A percentile compares a stretch with the other conserved stretches of the same genome.
These are phyloP conservation scores for Cymbopogon citratus DNA, from an alignment of 176 grass and related monocot species.

Conservation along the genomic window DNA sequence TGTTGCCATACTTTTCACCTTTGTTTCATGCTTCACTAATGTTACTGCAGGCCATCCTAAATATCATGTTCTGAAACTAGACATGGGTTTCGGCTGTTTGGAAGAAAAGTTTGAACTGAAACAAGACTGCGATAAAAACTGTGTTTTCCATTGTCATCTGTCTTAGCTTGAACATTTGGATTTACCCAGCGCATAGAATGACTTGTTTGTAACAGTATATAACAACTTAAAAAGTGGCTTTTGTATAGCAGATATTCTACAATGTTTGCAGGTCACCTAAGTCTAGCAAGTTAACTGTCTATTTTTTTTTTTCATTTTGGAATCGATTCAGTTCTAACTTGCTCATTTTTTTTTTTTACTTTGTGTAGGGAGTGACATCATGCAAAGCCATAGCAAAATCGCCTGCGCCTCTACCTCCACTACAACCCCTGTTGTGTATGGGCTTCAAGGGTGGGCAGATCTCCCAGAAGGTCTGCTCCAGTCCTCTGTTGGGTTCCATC, in stretches of 20 bases:
- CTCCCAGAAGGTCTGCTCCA: no score
- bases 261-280: background rate
- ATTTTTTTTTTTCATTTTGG: background rate
- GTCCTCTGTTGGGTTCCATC: no score
- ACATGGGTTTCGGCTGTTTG: background rate
- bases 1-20: no score
- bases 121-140: background rate
- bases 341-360: background rate
- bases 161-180: background rate
- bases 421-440: no score
- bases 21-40: no score
- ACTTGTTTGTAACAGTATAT: background rate
- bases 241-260: no score
- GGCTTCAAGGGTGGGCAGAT: no score
- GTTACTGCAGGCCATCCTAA: no score
- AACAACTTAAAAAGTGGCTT: background rate
- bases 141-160: background rate
- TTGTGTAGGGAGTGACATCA: background rate
- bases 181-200: background rate
- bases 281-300: background rate
- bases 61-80: background rate
- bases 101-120: background rate
- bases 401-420: background rate
- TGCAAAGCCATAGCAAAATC: constrained; percentile 4
- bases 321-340: background rate